Conservation (phyloP, 2,329 filamentous ascomycete genomes). For the Aspergillus transmontanensis region DNA sequence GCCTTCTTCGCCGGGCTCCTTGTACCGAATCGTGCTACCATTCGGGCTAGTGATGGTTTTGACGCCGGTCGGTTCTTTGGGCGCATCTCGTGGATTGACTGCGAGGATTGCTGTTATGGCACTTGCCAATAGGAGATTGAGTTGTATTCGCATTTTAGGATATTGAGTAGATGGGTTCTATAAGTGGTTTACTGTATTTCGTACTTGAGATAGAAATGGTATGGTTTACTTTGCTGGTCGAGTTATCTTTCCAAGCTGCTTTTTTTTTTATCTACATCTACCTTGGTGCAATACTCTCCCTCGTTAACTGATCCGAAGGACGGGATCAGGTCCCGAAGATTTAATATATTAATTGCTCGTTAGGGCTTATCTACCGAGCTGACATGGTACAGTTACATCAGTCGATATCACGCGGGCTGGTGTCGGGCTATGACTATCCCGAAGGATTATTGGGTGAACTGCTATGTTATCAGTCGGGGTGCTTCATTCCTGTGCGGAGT, state of each 20-base stretch:
- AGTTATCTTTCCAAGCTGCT: neutral
- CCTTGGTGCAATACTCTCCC: neutral
- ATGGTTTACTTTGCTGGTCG: neutral
- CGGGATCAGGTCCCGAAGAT: neutral
- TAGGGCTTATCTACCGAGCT: neutral
- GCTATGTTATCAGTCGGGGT: neutral
- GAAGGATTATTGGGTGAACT: neutral
- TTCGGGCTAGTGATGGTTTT: slow-evolving; percentile 42
- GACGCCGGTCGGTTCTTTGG: slow-evolving; percentile 39
- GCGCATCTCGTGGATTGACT: slow-evolving; percentile 12
- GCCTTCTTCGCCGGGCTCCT: slow-evolving; percentile 54
- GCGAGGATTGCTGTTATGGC: neutral
- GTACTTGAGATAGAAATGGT: neutral
- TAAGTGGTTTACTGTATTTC: neutral
- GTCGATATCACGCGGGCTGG: neutral
- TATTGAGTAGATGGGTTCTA: neutral
- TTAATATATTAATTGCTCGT: neutral
- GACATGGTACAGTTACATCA: neutral
- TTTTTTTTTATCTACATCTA: neutral
- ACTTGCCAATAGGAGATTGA: neutral
- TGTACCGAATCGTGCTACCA: slow-evolving; percentile 59
- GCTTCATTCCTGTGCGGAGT: neutral
- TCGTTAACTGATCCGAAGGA: neutral
- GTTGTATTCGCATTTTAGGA: neutral
- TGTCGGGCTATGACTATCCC: neutral